Conservation (phyloP, 257 asterid genomes). For the Solanum paucissectum region DNA sequence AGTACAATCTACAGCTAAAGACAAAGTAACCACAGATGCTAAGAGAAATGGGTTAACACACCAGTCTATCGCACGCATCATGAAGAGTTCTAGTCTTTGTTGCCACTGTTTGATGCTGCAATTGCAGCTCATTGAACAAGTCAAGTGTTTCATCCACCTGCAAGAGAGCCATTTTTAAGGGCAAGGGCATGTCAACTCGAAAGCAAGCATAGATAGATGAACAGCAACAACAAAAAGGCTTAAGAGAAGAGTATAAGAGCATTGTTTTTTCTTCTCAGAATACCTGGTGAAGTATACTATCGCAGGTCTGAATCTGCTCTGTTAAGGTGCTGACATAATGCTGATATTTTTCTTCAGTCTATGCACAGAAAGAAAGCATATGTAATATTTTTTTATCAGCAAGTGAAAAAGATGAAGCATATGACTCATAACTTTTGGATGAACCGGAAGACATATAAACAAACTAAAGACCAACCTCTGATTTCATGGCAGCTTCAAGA, state of each 20-base stretch:
- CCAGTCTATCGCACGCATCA: slow-evolving; percentile 99
- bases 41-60: slow-evolving; percentile 21
- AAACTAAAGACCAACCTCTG: slow-evolving; percentile 58
- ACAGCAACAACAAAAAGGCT: not conserved
- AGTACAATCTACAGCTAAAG: not conserved
- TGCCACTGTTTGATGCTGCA: slow-evolving; percentile 97
- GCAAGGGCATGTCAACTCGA: not conserved
- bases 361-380: slow-evolving; percentile 11
- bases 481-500: slow-evolving; percentile 99
- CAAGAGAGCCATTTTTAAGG: slow-evolving; percentile 13
- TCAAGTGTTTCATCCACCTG: slow-evolving; percentile 98
- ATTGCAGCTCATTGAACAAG: slow-evolving; percentile 78
- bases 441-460: not conserved
- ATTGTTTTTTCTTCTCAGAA: not conserved
- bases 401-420: slow-evolving; percentile 1
- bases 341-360: slow-evolving; percentile 99
- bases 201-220: slow-evolving; percentile 6
- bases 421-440: not conserved
- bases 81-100: slow-evolving; percentile 94
- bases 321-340: slow-evolving; percentile 84
- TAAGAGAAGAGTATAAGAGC: not conserved
- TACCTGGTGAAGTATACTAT: slow-evolving; percentile 83
- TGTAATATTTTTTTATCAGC: not conserved
- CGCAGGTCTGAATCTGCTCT: slow-evolving; percentile 85
- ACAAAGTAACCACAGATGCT: not conserved